These are phyloP conservation scores for Boletus semigastroideus DNA, from an alignment of 1,284 basidiomycete species.

Conservation along the genomic window DNA sequence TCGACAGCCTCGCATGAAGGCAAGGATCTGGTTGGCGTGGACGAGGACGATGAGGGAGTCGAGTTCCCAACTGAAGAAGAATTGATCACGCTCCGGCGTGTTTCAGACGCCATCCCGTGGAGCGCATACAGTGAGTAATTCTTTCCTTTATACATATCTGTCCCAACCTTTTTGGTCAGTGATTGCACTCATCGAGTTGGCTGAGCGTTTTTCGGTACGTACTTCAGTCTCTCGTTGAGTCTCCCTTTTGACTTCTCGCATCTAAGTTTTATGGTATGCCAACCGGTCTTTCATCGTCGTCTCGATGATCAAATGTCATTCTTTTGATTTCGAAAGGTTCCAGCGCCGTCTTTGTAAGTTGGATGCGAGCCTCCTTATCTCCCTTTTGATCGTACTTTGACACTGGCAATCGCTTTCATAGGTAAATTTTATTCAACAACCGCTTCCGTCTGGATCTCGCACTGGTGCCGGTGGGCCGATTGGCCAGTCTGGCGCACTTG, in stretches of 20 bases:
- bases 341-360: conserved; percentile 62
- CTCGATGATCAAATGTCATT: not conserved
- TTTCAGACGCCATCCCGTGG: conserved; percentile 66
- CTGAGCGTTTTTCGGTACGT: conserved; percentile 73
- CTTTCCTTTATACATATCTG: conserved; percentile 15
- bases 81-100: conserved; percentile 54
- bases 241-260: not conserved
- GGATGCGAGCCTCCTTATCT: too few relatives aligned
- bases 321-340: conserved; percentile 49
- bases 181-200: conserved; percentile 69
- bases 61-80: conserved; percentile 74
- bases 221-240: not conserved
- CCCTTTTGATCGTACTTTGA: conserved; percentile 7
- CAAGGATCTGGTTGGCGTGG: not conserved
- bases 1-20: conserved; percentile 15
- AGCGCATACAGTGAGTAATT: conserved; percentile 56
- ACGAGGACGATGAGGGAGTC: conserved; percentile 50
- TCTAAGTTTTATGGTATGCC: conserved; percentile 37
- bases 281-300: not conserved
- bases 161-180: conserved; percentile 38
- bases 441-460: conserved; percentile 61
- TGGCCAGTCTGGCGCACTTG: conserved; percentile 72
- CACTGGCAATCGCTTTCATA: conserved; percentile 34
- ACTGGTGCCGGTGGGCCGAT: conserved; percentile 61
- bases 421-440: conserved; percentile 75